Evolutionary conservation across 345 rosid species (phyloP).

Genomic region (Citrus inodora): DNA sequence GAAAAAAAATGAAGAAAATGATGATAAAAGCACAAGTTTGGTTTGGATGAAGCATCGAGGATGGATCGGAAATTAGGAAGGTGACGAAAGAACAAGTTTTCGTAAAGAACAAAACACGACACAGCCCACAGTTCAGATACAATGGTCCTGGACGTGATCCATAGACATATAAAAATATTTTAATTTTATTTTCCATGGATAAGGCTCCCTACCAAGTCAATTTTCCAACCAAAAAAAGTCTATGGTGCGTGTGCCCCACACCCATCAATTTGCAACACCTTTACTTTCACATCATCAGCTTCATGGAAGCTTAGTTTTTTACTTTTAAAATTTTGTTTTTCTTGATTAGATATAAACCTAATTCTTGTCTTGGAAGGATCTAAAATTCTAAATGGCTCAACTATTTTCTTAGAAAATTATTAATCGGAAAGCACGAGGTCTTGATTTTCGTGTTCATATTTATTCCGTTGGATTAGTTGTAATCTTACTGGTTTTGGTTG

Average conservation of each 20-base stretch:
- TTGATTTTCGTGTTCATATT: neutral
- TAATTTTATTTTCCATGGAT: neutral
- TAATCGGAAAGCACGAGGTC: neutral
- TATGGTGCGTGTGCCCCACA: neutral
- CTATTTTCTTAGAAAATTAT: neutral
- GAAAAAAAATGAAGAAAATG: no score
- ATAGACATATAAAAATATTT: no score
- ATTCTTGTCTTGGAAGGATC: neutral
- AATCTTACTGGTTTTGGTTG: neutral
- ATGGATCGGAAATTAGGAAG: neutral
- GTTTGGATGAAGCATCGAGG: neutral
- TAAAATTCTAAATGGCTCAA: no score
- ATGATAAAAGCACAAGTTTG: neutral
- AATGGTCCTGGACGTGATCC: neutral
- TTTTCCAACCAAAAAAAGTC: neutral
- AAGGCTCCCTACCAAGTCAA: constrained; percentile 1
- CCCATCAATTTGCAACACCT: neutral
- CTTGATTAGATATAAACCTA: neutral
- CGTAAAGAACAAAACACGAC: no score
- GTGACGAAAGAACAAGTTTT: no score
- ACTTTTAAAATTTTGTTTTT: neutral
- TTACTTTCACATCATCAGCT: neutral
- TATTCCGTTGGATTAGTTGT: neutral
- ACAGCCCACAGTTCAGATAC: neutral
- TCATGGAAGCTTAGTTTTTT: constrained; percentile 5